Evolutionary conservation across 2,329 filamentous ascomycete genomes (phyloP).

Genomic region (Aspergillus viridinutans): DNA sequence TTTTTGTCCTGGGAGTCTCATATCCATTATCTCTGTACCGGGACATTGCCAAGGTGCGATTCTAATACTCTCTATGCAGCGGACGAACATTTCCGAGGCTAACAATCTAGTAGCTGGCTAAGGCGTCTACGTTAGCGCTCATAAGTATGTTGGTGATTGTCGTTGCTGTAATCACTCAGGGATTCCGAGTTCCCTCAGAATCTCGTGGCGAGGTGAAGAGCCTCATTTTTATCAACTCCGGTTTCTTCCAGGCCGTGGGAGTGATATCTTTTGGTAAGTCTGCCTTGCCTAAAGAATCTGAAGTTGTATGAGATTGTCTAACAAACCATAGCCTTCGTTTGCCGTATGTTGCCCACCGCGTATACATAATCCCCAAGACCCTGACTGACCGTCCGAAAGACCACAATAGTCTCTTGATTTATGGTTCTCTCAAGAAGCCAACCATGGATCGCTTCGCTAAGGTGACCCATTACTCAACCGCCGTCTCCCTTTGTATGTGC

Average conservation of each 20-base stretch:
- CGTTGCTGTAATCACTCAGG: conserved; percentile 80
- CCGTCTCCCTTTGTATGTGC: conserved; percentile 86
- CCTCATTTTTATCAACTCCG: conserved; percentile 73
- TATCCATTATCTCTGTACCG: conserved; percentile 90
- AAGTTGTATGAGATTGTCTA: conserved; percentile 22
- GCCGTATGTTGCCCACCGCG: conserved; percentile 45
- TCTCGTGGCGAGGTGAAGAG: conserved; percentile 67
- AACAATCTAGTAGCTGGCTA: conserved; percentile 66
- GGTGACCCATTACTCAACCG: conserved; percentile 91
- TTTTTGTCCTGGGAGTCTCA: conserved; percentile 80
- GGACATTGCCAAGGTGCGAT: conserved; percentile 86
- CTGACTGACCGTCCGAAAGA: conserved; percentile 44
- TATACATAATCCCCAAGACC: background rate
- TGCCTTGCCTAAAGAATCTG: background rate
- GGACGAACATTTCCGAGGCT: conserved; percentile 15
- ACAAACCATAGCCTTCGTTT: conserved; percentile 57
- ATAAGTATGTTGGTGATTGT: conserved; percentile 92
- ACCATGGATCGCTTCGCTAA: conserved; percentile 91
- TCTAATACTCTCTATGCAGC: background rate
- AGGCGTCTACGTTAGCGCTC: conserved; percentile 88
- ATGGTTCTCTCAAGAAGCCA: conserved; percentile 87
- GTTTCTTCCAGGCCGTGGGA: conserved; percentile 92
- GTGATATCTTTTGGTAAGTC: conserved; percentile 90
- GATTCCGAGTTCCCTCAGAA: conserved; percentile 67
- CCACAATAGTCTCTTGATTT: conserved; percentile 96